Evolutionary conservation across 1,284 basidiomycete species (phyloP).

Genomic region (Athelia psychrophila): DNA sequence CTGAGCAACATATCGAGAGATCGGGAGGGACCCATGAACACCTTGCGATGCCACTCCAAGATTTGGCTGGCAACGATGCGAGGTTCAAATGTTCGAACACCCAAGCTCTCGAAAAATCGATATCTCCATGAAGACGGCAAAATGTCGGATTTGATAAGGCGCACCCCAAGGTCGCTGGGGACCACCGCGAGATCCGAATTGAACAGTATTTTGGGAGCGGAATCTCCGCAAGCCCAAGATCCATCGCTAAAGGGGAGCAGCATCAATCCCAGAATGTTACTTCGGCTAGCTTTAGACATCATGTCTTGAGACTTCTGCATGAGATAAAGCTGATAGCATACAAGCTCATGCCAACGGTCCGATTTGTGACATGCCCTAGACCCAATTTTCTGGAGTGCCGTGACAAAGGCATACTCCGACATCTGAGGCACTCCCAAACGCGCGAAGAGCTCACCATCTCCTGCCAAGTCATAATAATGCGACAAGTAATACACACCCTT

Average conservation of each 20-base stretch:
- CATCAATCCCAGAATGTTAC: too few species aligned
- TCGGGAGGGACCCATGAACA: background rate
- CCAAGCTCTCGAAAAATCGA: conserved; percentile 6
- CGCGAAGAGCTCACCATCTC: background rate
- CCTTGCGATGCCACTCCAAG: background rate
- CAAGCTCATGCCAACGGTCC: background rate
- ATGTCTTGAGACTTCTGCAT: background rate
- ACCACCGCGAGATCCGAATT: background rate
- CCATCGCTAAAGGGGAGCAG: background rate
- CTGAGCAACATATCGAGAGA: conserved; percentile 1
- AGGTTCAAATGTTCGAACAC: background rate
- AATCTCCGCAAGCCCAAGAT: background rate
- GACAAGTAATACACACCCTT: background rate
- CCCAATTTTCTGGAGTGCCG: background rate
- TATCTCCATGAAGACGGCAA: conserved; percentile 8
- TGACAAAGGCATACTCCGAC: too few species aligned
- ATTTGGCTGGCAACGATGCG: background rate
- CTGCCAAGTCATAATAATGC: background rate
- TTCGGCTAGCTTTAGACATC: too few species aligned
- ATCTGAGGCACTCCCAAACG: background rate
- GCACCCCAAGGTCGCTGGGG: conserved; percentile 10
- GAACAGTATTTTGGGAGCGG: background rate
- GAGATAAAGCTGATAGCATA: background rate
- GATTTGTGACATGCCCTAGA: background rate
- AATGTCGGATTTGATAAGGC: conserved; percentile 7